These are phyloP conservation scores for Pythium dissimile DNA, from an alignment of 352 stramenopile genomes.

Conservation along the genomic window DNA sequence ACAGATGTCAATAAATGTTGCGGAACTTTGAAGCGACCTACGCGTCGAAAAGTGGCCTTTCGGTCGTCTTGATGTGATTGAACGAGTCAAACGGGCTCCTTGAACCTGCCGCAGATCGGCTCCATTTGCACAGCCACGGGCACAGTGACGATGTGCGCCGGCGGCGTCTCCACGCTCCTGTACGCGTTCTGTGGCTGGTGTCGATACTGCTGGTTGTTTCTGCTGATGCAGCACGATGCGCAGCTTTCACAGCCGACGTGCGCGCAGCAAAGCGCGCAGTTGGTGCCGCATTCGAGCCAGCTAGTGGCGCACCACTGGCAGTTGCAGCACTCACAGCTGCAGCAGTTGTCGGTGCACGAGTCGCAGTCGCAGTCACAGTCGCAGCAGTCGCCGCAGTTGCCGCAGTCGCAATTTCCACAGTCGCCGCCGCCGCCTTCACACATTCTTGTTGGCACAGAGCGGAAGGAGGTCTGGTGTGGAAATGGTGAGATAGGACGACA, in stretches of 20 bases:
- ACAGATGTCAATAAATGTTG: too few relatives aligned
- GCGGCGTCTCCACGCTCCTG: not conserved
- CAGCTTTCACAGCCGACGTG: conserved; percentile 9
- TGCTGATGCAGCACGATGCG: not conserved
- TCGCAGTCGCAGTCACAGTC: not conserved
- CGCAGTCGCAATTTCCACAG: conserved; percentile 4
- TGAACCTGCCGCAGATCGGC: not conserved
- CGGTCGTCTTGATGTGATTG: too few relatives aligned
- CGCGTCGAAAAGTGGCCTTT: too few relatives aligned
- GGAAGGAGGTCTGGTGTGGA: not conserved
- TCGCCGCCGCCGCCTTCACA: conserved; percentile 2
- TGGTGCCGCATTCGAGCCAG: not conserved
- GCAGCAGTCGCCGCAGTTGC: not conserved
- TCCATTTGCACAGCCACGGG: conserved; percentile 3
- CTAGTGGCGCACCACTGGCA: not conserved
- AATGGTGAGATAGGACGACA: not conserved
- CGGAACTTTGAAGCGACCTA: too few relatives aligned
- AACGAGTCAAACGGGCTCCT: too few relatives aligned
- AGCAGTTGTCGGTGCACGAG: not conserved
- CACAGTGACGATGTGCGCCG: conserved; percentile 1
- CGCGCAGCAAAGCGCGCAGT: conserved; percentile 1
- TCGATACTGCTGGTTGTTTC: not conserved
- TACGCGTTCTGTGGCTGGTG: not conserved
- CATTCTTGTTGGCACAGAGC: not conserved
- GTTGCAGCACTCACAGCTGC: not conserved